Conservation (phyloP, 306 rosid species). For the Sicyos edulis region DNA sequence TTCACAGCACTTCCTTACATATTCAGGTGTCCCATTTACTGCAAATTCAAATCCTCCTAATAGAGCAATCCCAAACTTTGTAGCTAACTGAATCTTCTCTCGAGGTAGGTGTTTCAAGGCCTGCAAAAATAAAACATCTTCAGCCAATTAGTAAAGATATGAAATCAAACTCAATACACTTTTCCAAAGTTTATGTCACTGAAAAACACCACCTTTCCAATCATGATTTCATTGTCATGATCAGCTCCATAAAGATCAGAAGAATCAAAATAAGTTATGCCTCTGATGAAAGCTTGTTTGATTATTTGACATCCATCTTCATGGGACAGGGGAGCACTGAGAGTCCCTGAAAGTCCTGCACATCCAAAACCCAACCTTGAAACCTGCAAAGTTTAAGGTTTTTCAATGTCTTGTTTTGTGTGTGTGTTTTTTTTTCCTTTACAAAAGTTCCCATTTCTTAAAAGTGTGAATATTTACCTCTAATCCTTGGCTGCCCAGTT, state of each 20-base stretch:
- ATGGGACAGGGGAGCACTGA: constrained; percentile 55
- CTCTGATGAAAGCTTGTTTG: constrained; percentile 56
- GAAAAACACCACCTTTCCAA: constrained; percentile 51
- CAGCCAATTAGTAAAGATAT: not conserved
- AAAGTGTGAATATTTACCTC: constrained; percentile 35
- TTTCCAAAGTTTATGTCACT: not conserved
- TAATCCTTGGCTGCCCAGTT: constrained; percentile 68
- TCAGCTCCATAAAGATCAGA: constrained; percentile 50
- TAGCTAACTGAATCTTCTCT: constrained; percentile 58
- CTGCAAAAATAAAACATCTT: constrained; percentile 23
- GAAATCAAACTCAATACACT: not conserved
- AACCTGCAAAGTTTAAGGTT: constrained; percentile 37
- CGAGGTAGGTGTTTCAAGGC: constrained; percentile 64
- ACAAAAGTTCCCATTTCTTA: not conserved
- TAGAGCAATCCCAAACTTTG: constrained; percentile 54
- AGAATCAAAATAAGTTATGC: constrained; percentile 67
- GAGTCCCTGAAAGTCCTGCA: constrained; percentile 58
- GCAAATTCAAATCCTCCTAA: constrained; percentile 16
- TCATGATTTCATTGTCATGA: constrained; percentile 61
- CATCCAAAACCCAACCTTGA: constrained; percentile 86
- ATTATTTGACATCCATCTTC: constrained; percentile 57
- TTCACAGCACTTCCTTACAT: constrained; percentile 64
- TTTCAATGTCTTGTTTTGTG: not conserved
- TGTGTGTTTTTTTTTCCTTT: not conserved
- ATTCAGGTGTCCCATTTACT: constrained; percentile 65